Conservation (phyloP, 192 early-diverging fungal species). For the Entophlyctis luteolus region DNA sequence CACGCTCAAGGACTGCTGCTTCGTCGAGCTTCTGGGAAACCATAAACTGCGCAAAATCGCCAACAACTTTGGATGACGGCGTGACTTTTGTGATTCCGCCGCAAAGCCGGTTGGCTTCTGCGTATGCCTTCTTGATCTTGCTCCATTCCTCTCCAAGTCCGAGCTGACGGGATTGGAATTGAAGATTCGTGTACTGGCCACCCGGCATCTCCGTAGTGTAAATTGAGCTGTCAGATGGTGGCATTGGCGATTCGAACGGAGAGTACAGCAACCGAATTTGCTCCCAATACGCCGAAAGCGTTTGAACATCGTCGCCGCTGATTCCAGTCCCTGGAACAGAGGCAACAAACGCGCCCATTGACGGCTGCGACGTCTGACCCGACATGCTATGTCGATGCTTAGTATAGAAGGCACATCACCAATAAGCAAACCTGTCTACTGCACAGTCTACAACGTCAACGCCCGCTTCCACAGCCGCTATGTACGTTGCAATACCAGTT, state of each 20-base stretch:
- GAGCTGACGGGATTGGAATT: constrained; percentile 94
- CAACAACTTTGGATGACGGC: constrained; percentile 95
- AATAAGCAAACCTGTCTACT: constrained; percentile 59
- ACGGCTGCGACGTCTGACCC: constrained; percentile 92
- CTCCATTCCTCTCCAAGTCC: constrained; percentile 88
- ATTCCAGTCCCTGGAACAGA: constrained; percentile 90
- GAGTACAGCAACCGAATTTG: constrained; percentile 92
- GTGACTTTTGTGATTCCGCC: constrained; percentile 98
- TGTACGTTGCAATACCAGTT: constrained; percentile 92
- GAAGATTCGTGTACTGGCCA: constrained; percentile 95
- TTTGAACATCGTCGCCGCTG: constrained; percentile 67
- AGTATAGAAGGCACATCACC: background rate
- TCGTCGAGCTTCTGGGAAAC: constrained; percentile 79
- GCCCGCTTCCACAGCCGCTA: constrained; percentile 82
- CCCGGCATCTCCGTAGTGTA: constrained; percentile 98
- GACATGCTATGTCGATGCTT: constrained; percentile 61
- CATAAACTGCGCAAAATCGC: constrained; percentile 98
- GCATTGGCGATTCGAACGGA: constrained; percentile 91
- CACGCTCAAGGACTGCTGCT: constrained; percentile 72
- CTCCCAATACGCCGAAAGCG: constrained; percentile 95
- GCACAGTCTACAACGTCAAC: constrained; percentile 93
- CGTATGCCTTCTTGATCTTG: constrained; percentile 87
- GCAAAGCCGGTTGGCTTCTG: constrained; percentile 83
- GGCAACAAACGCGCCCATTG: constrained; percentile 90
- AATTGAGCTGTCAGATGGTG: constrained; percentile 82